phyloP scores from a whole-genome alignment of 208 protist species.

The Leishmania major region DNA sequence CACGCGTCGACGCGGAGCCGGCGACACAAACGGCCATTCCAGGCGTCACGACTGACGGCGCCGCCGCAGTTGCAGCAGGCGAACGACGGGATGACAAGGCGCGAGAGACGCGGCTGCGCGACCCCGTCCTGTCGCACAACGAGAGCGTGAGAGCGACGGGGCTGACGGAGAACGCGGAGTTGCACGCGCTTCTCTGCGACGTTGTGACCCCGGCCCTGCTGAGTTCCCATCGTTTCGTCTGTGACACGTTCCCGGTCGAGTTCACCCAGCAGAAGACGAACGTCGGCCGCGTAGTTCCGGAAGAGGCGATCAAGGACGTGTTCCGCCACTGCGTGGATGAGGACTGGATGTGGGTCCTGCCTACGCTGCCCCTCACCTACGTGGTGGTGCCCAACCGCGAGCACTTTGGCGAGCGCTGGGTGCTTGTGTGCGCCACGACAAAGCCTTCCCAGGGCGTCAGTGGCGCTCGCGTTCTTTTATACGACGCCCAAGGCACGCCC shows the following conservation, averaged over 20 bases:
- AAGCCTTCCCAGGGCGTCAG: conserved; percentile 23
- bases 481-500: conserved; percentile 30
- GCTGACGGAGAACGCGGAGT: conserved; percentile 27
- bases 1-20: conserved; percentile 8
- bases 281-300: conserved; percentile 52
- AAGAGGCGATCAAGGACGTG: conserved; percentile 53
- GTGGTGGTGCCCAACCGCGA: conserved; percentile 54
- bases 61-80: neutral
- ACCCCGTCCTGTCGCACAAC: conserved; percentile 26
- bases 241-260: conserved; percentile 58
- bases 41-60: neutral
- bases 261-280: conserved; percentile 77
- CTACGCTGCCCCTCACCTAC: conserved; percentile 35
- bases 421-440: conserved; percentile 60
- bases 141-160: conserved; percentile 4
- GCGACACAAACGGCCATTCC: neutral
- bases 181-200: conserved; percentile 48
- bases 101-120: neutral
- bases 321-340: conserved; percentile 75
- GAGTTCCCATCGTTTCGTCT: conserved; percentile 50
- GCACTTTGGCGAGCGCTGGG: conserved; percentile 60
- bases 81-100: neutral
- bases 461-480: conserved; percentile 52
- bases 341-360: conserved; percentile 79
- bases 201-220: conserved; percentile 69